Conservation (phyloP, 768 basidiomycete genomes). For the Hortiboletus campestris region DNA sequence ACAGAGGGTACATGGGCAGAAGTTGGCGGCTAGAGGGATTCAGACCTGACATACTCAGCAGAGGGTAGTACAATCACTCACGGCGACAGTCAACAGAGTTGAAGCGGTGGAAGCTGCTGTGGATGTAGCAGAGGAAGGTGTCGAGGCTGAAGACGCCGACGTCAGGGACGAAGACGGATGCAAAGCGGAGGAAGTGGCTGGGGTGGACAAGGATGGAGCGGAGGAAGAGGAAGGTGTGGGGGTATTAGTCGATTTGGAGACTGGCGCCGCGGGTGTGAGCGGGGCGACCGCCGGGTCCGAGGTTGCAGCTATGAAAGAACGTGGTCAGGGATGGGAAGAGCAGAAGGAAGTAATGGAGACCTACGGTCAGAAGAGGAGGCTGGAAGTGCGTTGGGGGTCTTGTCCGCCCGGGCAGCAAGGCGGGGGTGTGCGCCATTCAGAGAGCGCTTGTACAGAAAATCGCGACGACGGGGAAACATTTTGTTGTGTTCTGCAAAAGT, state of each 20-base stretch:
- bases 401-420: conserved; percentile 7
- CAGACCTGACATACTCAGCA: background rate
- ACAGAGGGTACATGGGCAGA: background rate
- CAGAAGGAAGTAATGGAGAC: background rate
- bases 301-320: background rate
- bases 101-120: conserved; percentile 6
- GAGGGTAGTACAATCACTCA: conserved; percentile 12
- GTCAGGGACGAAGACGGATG: conserved; percentile 5
- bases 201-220: conserved; percentile 3
- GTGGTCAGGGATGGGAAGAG: background rate
- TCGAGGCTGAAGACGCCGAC: background rate
- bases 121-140: conserved; percentile 3
- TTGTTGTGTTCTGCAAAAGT: background rate
- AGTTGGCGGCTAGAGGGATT: background rate
- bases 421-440: conserved; percentile 5
- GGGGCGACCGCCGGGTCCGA: background rate
- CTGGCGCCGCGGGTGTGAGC: background rate
- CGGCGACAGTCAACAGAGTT: conserved; percentile 4
- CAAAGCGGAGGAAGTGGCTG: conserved; percentile 6
- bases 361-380: background rate
- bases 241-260: conserved; percentile 17
- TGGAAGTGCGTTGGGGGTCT: background rate
- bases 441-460: conserved; percentile 18
- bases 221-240: conserved; percentile 9
- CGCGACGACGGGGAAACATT: conserved; percentile 13